Percentiles rank a stretch among this genome's conserved stretches.
Evolutionary conservation across 208 protist species (phyloP).

Genomic region (Leishmania tarentolae): DNA sequence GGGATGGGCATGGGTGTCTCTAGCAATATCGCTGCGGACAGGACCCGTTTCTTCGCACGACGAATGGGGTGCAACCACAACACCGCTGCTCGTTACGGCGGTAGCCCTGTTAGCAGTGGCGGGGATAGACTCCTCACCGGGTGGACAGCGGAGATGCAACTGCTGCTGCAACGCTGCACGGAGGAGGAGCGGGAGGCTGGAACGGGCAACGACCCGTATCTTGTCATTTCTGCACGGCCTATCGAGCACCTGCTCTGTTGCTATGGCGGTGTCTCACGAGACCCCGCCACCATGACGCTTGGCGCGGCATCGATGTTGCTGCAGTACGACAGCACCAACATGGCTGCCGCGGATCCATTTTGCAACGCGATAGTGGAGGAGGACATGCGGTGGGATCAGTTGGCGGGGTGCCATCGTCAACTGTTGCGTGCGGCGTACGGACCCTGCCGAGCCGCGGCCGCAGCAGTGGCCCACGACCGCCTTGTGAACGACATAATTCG

Average conservation of each 20-base stretch:
- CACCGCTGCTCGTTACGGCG: not conserved
- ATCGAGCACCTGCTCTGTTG: conserved; percentile 33
- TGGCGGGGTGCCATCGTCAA: conserved; percentile 65
- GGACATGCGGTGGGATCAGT: conserved; percentile 62
- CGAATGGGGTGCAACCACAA: not conserved
- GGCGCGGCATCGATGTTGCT: conserved; percentile 20
- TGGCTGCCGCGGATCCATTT: conserved; percentile 40
- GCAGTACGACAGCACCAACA: conserved; percentile 15
- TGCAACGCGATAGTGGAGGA: conserved; percentile 47
- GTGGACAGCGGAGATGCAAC: conserved; percentile 23
- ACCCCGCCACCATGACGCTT: conserved; percentile 17
- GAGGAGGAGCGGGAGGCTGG: conserved; percentile 25
- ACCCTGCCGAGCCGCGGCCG: conserved; percentile 25
- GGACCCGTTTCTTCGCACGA: conserved; percentile 12
- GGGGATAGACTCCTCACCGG: not conserved
- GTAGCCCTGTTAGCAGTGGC: not conserved
- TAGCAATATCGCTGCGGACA: not conserved
- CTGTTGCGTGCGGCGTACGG: conserved; percentile 46
- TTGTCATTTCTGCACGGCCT: conserved; percentile 27
- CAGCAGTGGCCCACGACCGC: conserved; percentile 40
- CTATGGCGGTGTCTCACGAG: conserved; percentile 29
- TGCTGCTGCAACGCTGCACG: conserved; percentile 23
- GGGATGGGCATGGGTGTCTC: not conserved
- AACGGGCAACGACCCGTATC: conserved; percentile 25
- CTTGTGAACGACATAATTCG: conserved; percentile 76